Percentiles rank a stretch among this genome's conserved stretches.
These are phyloP conservation scores for Fragaria iinumae DNA, from an alignment of 306 rosid species.

Conservation along the genomic window DNA sequence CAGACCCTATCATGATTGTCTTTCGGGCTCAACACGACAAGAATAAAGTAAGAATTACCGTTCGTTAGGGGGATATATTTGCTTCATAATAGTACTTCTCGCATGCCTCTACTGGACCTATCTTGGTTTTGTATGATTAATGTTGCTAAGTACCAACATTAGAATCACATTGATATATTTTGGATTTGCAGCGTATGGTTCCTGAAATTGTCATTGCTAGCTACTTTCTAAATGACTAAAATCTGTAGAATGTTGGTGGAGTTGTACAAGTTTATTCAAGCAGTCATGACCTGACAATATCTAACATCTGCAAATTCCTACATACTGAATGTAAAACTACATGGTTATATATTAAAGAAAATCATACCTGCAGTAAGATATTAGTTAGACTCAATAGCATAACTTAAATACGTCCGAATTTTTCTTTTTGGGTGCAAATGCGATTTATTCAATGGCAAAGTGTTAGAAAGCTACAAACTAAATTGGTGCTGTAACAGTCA, in stretches of 20 bases:
- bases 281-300: neutral
- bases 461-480: neutral
- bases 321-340: neutral
- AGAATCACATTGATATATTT: too few relatives aligned
- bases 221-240: neutral
- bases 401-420: too few relatives aligned
- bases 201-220: neutral
- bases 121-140: neutral
- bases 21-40: too few relatives aligned
- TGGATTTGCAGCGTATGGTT: neutral
- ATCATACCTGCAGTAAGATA: neutral
- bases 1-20: too few relatives aligned
- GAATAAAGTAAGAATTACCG: too few relatives aligned
- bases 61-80: too few relatives aligned
- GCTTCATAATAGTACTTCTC: too few relatives aligned
- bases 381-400: too few relatives aligned
- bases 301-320: neutral
- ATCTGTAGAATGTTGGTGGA: neutral
- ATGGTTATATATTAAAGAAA: too few relatives aligned
- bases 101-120: neutral
- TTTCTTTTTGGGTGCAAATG: neutral
- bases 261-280: neutral
- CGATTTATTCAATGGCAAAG: neutral
- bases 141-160: neutral
- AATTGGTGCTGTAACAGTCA: neutral